phyloP scores from a whole-genome alignment of 345 rosid genomes.

The Populus tremula region DNA sequence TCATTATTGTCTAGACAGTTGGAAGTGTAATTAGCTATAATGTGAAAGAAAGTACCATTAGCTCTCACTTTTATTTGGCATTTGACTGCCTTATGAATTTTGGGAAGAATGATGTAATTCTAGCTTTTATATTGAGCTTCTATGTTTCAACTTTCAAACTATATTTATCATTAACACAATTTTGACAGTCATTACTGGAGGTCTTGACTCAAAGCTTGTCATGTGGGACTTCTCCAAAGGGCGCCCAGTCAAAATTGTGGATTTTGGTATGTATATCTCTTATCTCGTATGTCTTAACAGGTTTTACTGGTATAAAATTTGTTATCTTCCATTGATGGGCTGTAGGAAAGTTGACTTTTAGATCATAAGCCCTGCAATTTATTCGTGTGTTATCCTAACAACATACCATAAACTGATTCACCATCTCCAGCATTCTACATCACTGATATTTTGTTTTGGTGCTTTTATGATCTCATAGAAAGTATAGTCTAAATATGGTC shows the following conservation, averaged over 20 bases:
- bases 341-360: too few species aligned
- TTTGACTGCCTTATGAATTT: neutral
- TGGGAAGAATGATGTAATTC: neutral
- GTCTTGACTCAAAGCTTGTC: constrained; percentile 84
- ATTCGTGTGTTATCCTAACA: too few species aligned
- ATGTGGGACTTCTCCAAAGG: constrained; percentile 96
- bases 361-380: too few species aligned
- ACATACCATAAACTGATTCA: too few species aligned
- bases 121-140: constrained; percentile 3
- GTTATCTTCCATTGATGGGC: neutral
- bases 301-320: neutral
- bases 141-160: neutral
- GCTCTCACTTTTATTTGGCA: neutral
- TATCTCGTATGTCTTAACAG: neutral
- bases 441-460: too few species aligned
- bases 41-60: neutral
- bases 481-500: too few species aligned
- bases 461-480: too few species aligned
- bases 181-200: constrained; percentile 72
- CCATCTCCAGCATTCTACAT: too few species aligned
- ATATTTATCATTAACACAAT: neutral
- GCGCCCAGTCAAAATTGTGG: constrained; percentile 57
- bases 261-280: constrained; percentile 52
- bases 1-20: neutral
- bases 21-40: neutral